A percentile compares a stretch with the other conserved stretches of the same genome.
Conservation (phyloP, 176 grass and related monocot genomes). For the Triticum urartu region DNA sequence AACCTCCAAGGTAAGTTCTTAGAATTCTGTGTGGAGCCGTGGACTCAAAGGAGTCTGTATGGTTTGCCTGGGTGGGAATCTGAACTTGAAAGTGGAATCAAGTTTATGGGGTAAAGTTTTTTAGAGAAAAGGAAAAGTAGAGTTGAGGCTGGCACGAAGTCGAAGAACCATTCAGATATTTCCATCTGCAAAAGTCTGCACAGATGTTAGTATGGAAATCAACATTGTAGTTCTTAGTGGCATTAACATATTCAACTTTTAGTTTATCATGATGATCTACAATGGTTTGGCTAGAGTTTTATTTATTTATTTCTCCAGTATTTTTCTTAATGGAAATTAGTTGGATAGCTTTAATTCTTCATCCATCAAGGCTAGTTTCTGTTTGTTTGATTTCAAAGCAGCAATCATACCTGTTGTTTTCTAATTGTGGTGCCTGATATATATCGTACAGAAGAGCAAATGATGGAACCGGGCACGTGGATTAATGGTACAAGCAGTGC, state of each 20-base stretch:
- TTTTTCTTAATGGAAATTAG: neutral
- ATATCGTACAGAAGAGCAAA: slow-evolving; percentile 46
- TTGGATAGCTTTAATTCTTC: slow-evolving; percentile 7
- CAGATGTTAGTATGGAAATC: neutral
- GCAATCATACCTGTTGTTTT: slow-evolving; percentile 5
- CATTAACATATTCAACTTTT: neutral
- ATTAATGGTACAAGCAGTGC: slow-evolving; percentile 19
- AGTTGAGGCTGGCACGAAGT: slow-evolving; percentile 2
- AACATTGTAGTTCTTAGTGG: slow-evolving; percentile 3
- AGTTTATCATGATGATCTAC: neutral
- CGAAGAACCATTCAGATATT: neutral
- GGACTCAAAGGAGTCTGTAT: neutral
- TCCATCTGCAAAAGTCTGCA: neutral
- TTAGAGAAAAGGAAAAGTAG: neutral
- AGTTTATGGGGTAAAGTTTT: neutral
- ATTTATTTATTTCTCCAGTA: neutral
- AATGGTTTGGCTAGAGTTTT: neutral
- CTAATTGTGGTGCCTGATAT: slow-evolving; percentile 41
- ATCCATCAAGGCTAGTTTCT: neutral
- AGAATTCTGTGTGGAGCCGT: neutral
- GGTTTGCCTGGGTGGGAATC: neutral
- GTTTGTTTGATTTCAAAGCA: neutral
- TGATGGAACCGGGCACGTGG: slow-evolving; percentile 30
- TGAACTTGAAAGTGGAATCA: neutral
- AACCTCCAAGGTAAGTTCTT: neutral